These are phyloP conservation scores for Lagenidium giganteum DNA, from an alignment of 352 stramenopile species.

Conservation along the genomic window DNA sequence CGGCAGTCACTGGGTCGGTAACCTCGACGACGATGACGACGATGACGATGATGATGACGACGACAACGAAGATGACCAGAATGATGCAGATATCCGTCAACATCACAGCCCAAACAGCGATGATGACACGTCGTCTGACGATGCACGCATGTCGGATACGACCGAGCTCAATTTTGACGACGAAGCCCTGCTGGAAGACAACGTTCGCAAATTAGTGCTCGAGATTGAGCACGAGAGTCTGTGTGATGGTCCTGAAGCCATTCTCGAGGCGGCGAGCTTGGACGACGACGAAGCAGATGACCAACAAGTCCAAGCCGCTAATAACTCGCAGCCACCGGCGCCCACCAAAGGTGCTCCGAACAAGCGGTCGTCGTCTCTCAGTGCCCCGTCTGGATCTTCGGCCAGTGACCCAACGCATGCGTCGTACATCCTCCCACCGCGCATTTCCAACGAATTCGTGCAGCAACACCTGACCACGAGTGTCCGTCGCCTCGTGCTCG, in stretches of 20 bases:
- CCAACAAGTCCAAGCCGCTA: conserved; percentile 2
- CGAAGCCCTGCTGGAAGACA: conserved; percentile 26
- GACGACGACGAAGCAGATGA: conserved; percentile 22
- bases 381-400: conserved; percentile 8
- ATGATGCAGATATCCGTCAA: background rate
- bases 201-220: conserved; percentile 41
- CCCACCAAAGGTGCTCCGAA: no score
- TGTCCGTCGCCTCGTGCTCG: conserved; percentile 69
- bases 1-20: conserved; percentile 7
- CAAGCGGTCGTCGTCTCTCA: no score
- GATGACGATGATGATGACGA: conserved; percentile 3
- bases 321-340: no score
- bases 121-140: background rate
- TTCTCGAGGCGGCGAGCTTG: no score
- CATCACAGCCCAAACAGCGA: background rate
- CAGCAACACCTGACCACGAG: conserved; percentile 68
- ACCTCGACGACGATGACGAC: conserved; percentile 12
- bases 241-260: conserved; percentile 5
- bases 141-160: conserved; percentile 3
- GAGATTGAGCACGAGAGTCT: conserved; percentile 46
- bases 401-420: background rate
- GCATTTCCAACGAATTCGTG: conserved; percentile 35
- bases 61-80: background rate
- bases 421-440: background rate
- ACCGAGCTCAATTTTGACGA: conserved; percentile 47